A percentile compares a stretch with the other conserved stretches of the same genome.
phyloP scores from a whole-genome alignment of 1,284 basidiomycete genomes.

The Porodaedalea pini region DNA sequence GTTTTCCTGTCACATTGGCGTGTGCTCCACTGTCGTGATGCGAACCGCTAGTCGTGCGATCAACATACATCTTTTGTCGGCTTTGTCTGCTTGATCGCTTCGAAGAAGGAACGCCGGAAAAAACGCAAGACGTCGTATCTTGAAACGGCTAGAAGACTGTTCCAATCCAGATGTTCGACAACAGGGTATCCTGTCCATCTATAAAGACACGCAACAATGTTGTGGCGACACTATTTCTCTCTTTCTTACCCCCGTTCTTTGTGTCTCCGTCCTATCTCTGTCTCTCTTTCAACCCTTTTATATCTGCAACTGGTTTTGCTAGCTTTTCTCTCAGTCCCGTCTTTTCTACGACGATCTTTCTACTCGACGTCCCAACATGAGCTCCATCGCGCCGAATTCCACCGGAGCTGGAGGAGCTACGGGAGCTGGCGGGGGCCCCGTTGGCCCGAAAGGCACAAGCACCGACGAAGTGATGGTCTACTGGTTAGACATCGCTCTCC shows the following conservation, averaged over 20 bases:
- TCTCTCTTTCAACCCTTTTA: not conserved
- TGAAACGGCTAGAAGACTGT: not conserved
- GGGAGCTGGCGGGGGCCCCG: not conserved
- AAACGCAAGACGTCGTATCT: not conserved
- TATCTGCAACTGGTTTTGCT: not conserved
- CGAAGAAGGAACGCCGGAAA: too few relatives aligned
- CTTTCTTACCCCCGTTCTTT: not conserved
- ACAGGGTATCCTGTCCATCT: too few relatives aligned
- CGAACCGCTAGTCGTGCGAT: too few relatives aligned
- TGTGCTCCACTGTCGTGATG: too few relatives aligned
- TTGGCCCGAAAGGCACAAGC: not conserved
- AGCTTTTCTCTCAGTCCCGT: too few relatives aligned
- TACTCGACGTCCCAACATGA: not conserved
- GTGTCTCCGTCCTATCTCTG: not conserved
- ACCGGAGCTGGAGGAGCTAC: not conserved
- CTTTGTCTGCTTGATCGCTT: too few relatives aligned
- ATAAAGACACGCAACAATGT: not conserved
- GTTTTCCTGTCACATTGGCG: too few relatives aligned
- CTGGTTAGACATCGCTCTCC: constrained; percentile 40
- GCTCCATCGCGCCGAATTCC: not conserved
- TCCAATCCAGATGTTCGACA: not conserved
- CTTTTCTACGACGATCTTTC: not conserved
- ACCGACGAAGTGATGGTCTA: constrained; percentile 13
- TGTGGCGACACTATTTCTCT: not conserved
- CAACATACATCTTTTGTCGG: too few relatives aligned